Evolutionary conservation across 176 grass and related monocot species (phyloP), one percentile per base, ranked within the genome.

Genomic region (Oropetium thomaeum): DNA sequence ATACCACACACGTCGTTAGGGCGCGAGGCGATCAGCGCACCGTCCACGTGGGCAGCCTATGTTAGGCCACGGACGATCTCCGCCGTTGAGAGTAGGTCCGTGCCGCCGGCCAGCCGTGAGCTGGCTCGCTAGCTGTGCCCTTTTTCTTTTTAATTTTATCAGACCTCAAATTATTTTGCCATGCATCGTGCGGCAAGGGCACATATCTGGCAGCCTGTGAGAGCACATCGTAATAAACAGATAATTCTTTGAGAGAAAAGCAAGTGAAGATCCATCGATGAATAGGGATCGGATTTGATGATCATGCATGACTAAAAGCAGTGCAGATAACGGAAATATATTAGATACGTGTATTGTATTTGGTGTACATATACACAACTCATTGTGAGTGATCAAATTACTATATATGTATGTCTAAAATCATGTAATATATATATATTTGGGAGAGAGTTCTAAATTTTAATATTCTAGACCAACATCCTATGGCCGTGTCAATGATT

Each of bases 1-100:
- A 17, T 55, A 69, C 76, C 45, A 17, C 72, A 69, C 76, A 38
- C 55, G 32, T 71, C 32, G 67, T 72, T 81, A 81, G 68, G 79
- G 58, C 43, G 31, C 22, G 43, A 9, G 10, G 42, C 23, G 32
- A 81, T 81, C 79, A 6, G 16, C 0, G 13, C n/a, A n/a, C 79
- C 68, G 58, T 81, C 58, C 79, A 81, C 79, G 10, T 81, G 57
- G 49, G 57, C 51, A 69, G 60, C 42, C 59, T 51, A 64, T 17
- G 2, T 64, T 58, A 71, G 71, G 82, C 49, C 37, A 11, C 3
- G 38, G 47, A 2, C 16, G 10, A 85, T 79, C 82, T 37, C 38
- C 1, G 4, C 49, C 76, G 49, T 80, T 19, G 49, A 59, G n/a
- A 31, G 62, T 74, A 52, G 60, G 65, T 30, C 23, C 57, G 27